Percentiles rank a stretch among this genome's conserved stretches.
Conservation (phyloP, 1,284 basidiomycete species). For the Abortiporus biennis region DNA sequence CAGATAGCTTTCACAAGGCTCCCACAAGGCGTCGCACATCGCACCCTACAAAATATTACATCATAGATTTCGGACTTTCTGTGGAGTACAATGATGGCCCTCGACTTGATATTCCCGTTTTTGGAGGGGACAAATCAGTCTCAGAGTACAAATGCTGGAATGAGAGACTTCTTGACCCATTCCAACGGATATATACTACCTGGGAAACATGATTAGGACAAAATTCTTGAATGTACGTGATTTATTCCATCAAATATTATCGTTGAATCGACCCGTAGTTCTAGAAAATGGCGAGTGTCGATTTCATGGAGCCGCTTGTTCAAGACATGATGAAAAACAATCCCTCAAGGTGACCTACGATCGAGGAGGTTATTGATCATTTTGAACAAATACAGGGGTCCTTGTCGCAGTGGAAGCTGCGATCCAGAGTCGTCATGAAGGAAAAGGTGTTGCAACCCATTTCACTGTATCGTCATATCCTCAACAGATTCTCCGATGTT, state of each 20-base stretch:
- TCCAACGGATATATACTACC: too few relatives aligned
- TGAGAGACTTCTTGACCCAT: slow-evolving; percentile 15
- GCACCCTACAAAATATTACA: slow-evolving; percentile 25
- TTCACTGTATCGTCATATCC: not conserved
- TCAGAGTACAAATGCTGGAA: slow-evolving; percentile 20
- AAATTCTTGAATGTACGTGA: too few relatives aligned
- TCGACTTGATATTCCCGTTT: slow-evolving; percentile 10
- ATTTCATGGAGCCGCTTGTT: slow-evolving; percentile 10
- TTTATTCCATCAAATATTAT: too few relatives aligned
- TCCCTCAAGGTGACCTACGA: slow-evolving; percentile 8
- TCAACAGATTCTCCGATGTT: not conserved
- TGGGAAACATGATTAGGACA: slow-evolving; percentile 25
- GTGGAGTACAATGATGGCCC: slow-evolving; percentile 13
- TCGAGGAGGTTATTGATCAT: slow-evolving; percentile 9
- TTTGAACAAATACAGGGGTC: slow-evolving; percentile 3
- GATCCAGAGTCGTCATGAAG: not conserved
- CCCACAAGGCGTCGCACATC: slow-evolving; percentile 18
- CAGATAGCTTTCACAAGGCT: not conserved
- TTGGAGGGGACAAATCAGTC: slow-evolving; percentile 18
- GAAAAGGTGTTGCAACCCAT: too few relatives aligned
- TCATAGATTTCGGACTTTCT: slow-evolving; percentile 33
- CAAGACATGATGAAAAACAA: slow-evolving; percentile 8
- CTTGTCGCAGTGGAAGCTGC: slow-evolving; percentile 8
- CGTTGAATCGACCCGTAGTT: too few relatives aligned
- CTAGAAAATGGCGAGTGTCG: slow-evolving; percentile 9